Evolutionary conservation across 1,284 basidiomycete species (phyloP).

Genomic region (Leccinum subatratum): DNA sequence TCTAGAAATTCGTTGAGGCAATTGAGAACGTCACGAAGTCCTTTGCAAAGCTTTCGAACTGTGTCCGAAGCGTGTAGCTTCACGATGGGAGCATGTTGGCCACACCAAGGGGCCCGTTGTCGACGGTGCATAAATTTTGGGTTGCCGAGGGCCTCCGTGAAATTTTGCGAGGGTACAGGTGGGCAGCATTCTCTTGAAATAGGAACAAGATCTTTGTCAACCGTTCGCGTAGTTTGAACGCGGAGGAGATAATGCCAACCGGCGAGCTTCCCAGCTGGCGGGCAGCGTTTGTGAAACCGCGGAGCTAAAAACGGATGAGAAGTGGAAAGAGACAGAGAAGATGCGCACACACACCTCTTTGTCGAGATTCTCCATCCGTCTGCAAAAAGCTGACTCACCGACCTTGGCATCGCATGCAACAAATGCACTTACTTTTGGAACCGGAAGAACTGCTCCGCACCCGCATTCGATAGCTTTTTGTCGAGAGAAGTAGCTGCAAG

Average conservation of each 20-base stretch:
- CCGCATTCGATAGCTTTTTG: constrained; percentile 33
- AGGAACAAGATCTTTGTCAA: constrained; percentile 34
- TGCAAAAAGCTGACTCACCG: constrained; percentile 10
- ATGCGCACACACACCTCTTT: constrained; percentile 28
- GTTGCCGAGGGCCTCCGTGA: constrained; percentile 31
- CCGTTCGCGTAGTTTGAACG: constrained; percentile 34
- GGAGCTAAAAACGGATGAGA: constrained; percentile 26
- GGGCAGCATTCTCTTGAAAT: constrained; percentile 35
- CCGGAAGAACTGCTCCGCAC: constrained; percentile 30
- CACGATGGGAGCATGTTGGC: constrained; percentile 29
- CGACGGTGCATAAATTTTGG: constrained; percentile 36
- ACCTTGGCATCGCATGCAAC: constrained; percentile 1
- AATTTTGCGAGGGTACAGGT: constrained; percentile 32
- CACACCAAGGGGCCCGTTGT: constrained; percentile 31
- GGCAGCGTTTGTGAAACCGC: constrained; percentile 34
- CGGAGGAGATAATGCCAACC: constrained; percentile 35
- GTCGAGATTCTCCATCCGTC: constrained; percentile 33
- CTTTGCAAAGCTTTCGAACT: constrained; percentile 44
- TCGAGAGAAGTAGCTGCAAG: constrained; percentile 30
- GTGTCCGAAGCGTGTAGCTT: constrained; percentile 28
- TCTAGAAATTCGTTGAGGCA: constrained; percentile 56
- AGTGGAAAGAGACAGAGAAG: constrained; percentile 1
- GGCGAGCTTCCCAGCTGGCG: constrained; percentile 32
- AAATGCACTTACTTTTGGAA: constrained; percentile 33
- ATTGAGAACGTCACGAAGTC: constrained; percentile 50